A percentile compares a stretch with the other conserved stretches of the same genome.
These are phyloP conservation scores for Botryotinia globosa DNA, from an alignment of 2,329 filamentous ascomycete species.

Conservation along the genomic window DNA sequence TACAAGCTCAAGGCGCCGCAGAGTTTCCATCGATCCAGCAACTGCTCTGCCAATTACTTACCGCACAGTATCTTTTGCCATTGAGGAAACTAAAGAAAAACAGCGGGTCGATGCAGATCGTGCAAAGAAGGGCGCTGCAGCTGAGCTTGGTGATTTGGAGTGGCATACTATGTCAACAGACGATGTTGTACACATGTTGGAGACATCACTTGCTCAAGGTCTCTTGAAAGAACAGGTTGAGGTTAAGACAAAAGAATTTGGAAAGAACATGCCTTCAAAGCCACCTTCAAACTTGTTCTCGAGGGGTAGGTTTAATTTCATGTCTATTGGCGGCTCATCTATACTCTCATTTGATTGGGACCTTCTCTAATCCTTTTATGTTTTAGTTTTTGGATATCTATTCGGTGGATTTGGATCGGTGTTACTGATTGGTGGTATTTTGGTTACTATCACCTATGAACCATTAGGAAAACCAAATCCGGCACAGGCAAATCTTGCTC, in stretches of 20 bases:
- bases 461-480: constrained; percentile 66
- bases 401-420: constrained; percentile 74
- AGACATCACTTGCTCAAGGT: constrained; percentile 53
- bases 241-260: constrained; percentile 56
- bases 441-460: constrained; percentile 74
- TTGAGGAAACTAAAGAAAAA: constrained; percentile 52
- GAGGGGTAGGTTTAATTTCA: constrained; percentile 37
- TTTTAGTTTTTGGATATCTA: constrained; percentile 59
- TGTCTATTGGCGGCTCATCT: neutral
- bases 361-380: neutral
- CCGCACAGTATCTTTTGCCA: constrained; percentile 54
- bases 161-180: constrained; percentile 61
- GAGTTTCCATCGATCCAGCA: constrained; percentile 40
- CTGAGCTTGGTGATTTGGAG: constrained; percentile 60
- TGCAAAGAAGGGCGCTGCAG: constrained; percentile 43
- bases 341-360: neutral
- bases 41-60: constrained; percentile 50
- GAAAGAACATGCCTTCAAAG: constrained; percentile 63
- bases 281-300: constrained; percentile 58
- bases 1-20: constrained; percentile 24
- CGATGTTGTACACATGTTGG: constrained; percentile 57
- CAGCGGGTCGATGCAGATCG: constrained; percentile 43
- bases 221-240: constrained; percentile 56
- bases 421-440: constrained; percentile 62
- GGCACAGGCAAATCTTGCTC: constrained; percentile 63